These are phyloP conservation scores for Pogostemon cablin DNA, from an alignment of 257 asterid genomes.

Conservation along the genomic window DNA sequence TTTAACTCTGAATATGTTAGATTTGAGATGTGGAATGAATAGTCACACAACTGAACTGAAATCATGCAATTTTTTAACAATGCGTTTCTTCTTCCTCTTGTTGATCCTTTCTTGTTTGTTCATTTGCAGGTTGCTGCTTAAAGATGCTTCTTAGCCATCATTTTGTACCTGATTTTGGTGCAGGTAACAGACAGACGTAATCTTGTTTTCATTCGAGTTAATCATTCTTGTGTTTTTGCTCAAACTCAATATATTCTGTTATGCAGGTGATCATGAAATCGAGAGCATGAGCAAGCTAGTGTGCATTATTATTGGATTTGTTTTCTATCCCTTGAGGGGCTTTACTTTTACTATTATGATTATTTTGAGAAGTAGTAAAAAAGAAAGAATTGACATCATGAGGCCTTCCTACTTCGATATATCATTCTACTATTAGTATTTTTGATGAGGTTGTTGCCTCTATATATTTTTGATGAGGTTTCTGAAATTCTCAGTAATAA, in stretches of 20 bases:
- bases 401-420: slow-evolving; percentile 27
- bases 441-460: slow-evolving; percentile 36
- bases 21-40: background rate
- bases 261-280: slow-evolving; percentile 41
- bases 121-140: slow-evolving; percentile 52
- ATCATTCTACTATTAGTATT: slow-evolving; percentile 22
- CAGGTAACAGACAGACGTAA: slow-evolving; percentile 26
- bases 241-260: background rate
- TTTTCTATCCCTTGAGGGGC: slow-evolving; percentile 29
- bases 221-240: slow-evolving; percentile 6
- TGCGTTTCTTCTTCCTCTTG: background rate
- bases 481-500: slow-evolving; percentile 8
- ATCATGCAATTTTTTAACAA: background rate
- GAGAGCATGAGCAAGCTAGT: slow-evolving; percentile 31
- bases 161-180: slow-evolving; percentile 27
- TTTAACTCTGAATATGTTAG: slow-evolving; percentile 4
- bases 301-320: slow-evolving; percentile 32
- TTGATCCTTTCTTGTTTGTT: background rate
- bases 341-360: slow-evolving; percentile 30
- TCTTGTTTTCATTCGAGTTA: background rate
- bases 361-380: slow-evolving; percentile 27
- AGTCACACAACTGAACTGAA: background rate
- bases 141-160: slow-evolving; percentile 28
- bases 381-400: slow-evolving; percentile 9
- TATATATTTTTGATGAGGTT: slow-evolving; percentile 19